Conservation (phyloP, 768 basidiomycete genomes). For the Rhodosporidiobolus sp. region DNA sequence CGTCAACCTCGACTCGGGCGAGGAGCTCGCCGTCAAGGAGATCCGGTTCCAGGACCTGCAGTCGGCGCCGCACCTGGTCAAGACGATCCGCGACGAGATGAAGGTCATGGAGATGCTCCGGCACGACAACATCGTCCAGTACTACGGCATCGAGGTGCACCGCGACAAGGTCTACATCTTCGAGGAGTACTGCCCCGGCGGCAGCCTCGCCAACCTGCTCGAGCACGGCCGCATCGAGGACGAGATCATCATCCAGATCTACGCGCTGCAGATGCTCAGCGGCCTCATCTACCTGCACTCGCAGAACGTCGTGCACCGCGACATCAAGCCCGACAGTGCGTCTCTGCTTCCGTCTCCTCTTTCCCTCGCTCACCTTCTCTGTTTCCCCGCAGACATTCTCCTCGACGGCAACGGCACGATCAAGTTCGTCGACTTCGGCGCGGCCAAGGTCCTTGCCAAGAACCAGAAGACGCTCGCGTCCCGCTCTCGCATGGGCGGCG, state of each 20-base stretch:
- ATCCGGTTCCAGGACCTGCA: conserved; percentile 93
- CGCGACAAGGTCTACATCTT: conserved; percentile 98
- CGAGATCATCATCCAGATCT: conserved; percentile 89
- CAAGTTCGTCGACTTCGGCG: conserved; percentile 96
- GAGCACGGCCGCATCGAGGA: conserved; percentile 95
- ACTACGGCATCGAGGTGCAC: conserved; percentile 98
- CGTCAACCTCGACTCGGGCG: conserved; percentile 90
- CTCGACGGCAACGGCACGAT: conserved; percentile 84
- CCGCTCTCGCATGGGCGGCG: conserved; percentile 40
- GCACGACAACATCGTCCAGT: conserved; percentile 96
- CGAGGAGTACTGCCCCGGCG: conserved; percentile 96
- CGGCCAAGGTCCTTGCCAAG: conserved; percentile 88
- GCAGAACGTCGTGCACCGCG: conserved; percentile 86
- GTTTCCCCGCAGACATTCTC: conserved; percentile 68
- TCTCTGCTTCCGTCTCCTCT: conserved; percentile 32
- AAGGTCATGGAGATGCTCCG: conserved; percentile 97
- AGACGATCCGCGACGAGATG: conserved; percentile 92
- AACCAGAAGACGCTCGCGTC: conserved; percentile 71
- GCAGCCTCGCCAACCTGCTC: conserved; percentile 79
- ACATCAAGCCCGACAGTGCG: conserved; percentile 98
- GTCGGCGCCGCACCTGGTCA: conserved; percentile 78
- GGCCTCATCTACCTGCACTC: conserved; percentile 91
- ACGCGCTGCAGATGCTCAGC: conserved; percentile 94
- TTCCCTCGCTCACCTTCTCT: background rate
- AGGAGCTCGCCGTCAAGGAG: conserved; percentile 98